These are phyloP conservation scores for Fraxinus xanthoxyloides DNA, from an alignment of 305 asterid species.

Conservation along the genomic window DNA sequence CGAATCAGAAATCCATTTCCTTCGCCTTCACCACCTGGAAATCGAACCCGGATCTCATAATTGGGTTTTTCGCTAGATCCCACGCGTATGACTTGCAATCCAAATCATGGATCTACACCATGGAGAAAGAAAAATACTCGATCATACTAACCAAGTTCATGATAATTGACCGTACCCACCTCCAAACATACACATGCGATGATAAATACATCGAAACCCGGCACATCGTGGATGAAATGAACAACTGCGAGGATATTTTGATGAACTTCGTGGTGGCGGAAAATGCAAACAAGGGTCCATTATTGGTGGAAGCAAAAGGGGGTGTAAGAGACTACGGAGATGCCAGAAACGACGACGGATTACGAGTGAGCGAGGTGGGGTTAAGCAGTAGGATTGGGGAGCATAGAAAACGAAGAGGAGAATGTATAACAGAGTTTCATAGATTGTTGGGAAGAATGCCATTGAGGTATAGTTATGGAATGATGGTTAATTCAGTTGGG, in stretches of 20 bases:
- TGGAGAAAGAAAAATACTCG: slow-evolving; percentile 66
- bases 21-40: slow-evolving; percentile 68
- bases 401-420: slow-evolving; percentile 84
- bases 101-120: slow-evolving; percentile 71
- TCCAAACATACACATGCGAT: slow-evolving; percentile 60
- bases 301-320: slow-evolving; percentile 55
- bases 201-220: slow-evolving; percentile 35
- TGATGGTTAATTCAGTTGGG: slow-evolving; percentile 61
- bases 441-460: slow-evolving; percentile 67
- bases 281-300: slow-evolving; percentile 51
- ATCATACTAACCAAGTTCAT: slow-evolving; percentile 74
- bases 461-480: slow-evolving; percentile 72
- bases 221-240: slow-evolving; percentile 49
- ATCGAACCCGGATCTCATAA: slow-evolving; percentile 55
- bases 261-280: slow-evolving; percentile 84
- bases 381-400: slow-evolving; percentile 72
- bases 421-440: slow-evolving; percentile 71
- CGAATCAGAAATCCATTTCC: slow-evolving; percentile 47
- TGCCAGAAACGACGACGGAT: slow-evolving; percentile 63
- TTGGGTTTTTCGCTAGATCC: slow-evolving; percentile 81
- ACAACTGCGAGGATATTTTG: slow-evolving; percentile 82
- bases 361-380: slow-evolving; percentile 62
- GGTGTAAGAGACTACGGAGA: slow-evolving; percentile 85
- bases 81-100: slow-evolving; percentile 63
- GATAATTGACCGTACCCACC: slow-evolving; percentile 48